A percentile compares a stretch with the other conserved stretches of the same genome.
These are phyloP conservation scores for Candida pseudoviswanathii DNA, from an alignment of 1,139 yeast genomes.

Conservation along the genomic window DNA sequence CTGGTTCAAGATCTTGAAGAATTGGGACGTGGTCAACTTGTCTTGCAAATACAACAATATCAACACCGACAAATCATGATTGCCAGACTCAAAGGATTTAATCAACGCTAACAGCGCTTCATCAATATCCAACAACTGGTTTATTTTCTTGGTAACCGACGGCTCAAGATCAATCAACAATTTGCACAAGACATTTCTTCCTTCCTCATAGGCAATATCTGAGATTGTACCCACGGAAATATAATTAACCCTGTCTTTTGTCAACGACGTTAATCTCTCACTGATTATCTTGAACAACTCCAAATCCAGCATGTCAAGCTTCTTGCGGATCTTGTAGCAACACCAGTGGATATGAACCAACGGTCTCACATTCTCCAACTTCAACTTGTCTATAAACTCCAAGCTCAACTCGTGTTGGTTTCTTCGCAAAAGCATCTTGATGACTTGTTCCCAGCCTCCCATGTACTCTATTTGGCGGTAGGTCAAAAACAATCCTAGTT, in stretches of 20 bases:
- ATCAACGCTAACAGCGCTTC: conserved; percentile 71
- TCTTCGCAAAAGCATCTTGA: conserved; percentile 61
- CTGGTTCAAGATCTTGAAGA: conserved; percentile 44
- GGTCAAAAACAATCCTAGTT: conserved; percentile 72
- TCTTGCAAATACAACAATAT: conserved; percentile 56
- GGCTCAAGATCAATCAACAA: conserved; percentile 70
- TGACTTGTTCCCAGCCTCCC: conserved; percentile 58
- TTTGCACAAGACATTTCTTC: conserved; percentile 69
- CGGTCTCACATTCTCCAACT: conserved; percentile 49
- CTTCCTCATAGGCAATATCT: conserved; percentile 78
- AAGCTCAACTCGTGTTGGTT: conserved; percentile 66
- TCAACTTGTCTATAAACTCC: conserved; percentile 56
- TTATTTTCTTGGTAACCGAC: conserved; percentile 60
- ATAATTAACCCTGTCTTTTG: conserved; percentile 22
- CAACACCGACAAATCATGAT: conserved; percentile 63
- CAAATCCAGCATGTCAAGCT: conserved; percentile 57
- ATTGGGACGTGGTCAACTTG: conserved; percentile 39
- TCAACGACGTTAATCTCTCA: conserved; percentile 39
- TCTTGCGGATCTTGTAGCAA: conserved; percentile 61
- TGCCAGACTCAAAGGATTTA: conserved; percentile 68
- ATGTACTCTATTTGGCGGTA: conserved; percentile 50
- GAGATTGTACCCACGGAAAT: conserved; percentile 69
- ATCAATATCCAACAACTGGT: conserved; percentile 67
- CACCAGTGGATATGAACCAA: conserved; percentile 81
- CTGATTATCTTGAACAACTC: conserved; percentile 55